phyloP scores from a whole-genome alignment of 2,329 filamentous ascomycete species.

The Purpureocillium lavendulum region DNA sequence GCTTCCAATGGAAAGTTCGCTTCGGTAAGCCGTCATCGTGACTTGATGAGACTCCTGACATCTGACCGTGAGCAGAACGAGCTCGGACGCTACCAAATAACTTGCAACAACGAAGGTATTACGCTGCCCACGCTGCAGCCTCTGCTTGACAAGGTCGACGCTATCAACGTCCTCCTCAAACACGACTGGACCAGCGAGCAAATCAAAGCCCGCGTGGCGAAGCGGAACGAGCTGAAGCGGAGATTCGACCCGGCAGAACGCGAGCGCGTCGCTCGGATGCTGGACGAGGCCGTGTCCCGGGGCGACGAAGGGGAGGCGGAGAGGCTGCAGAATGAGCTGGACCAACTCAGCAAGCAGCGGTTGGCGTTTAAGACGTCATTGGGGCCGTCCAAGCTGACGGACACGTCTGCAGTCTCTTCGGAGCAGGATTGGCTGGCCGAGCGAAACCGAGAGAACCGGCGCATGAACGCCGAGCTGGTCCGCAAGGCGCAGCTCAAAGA shows the following conservation, averaged over 20 bases:
- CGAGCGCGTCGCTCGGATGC: slow-evolving; percentile 53
- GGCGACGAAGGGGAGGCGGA: slow-evolving; percentile 52
- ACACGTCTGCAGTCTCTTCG: slow-evolving; percentile 37
- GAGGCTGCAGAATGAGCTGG: slow-evolving; percentile 51
- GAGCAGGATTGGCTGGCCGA: slow-evolving; percentile 79
- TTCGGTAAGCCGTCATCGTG: slow-evolving; percentile 49
- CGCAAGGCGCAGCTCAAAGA: slow-evolving; percentile 84
- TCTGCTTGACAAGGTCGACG: slow-evolving; percentile 64
- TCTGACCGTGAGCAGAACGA: slow-evolving; percentile 49
- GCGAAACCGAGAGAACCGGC: slow-evolving; percentile 77
- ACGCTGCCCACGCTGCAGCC: slow-evolving; percentile 64
- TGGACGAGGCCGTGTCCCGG: slow-evolving; percentile 56
- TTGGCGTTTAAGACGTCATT: slow-evolving; percentile 65
- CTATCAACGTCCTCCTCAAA: slow-evolving; percentile 72
- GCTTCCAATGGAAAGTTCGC: slow-evolving; percentile 81
- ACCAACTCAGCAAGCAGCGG: slow-evolving; percentile 57
- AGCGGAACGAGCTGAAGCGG: slow-evolving; percentile 58
- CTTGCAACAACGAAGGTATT: slow-evolving; percentile 63
- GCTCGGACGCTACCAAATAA: slow-evolving; percentile 71
- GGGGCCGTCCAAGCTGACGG: slow-evolving; percentile 42
- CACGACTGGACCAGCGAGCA: slow-evolving; percentile 78
- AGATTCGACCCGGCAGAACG: slow-evolving; percentile 61
- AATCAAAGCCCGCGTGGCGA: slow-evolving; percentile 68
- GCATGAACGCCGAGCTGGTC: slow-evolving; percentile 80
- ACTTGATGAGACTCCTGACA: neutral